These are phyloP conservation scores for Silene coronaria DNA, from an alignment of 179 eudicot genomes.

Conservation along the genomic window DNA sequence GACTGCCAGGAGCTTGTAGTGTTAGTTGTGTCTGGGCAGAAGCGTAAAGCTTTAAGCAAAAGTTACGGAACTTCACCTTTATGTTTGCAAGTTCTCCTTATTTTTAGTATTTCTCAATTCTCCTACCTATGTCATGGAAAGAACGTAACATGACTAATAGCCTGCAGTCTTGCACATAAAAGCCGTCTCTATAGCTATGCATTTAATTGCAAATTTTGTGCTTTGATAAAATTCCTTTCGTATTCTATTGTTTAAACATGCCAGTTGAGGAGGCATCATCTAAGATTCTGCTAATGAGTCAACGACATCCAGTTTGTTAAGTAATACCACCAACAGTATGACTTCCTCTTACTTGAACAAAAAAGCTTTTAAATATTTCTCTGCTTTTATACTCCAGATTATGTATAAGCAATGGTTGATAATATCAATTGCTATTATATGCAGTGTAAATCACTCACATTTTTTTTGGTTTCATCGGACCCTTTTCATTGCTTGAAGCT, in stretches of 20 bases:
- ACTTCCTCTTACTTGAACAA: background rate
- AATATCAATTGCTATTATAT: background rate
- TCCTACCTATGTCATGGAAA: background rate
- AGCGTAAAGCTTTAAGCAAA: background rate
- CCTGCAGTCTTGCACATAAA: background rate
- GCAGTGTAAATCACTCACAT: background rate
- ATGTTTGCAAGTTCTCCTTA: background rate
- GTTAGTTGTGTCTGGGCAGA: background rate
- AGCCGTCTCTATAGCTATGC: background rate
- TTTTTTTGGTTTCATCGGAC: background rate
- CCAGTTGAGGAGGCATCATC: too few species aligned
- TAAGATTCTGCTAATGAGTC: too few species aligned
- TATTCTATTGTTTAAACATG: too few species aligned
- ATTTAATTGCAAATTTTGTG: background rate
- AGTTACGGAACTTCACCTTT: background rate
- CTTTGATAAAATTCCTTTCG: background rate
- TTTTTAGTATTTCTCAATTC: background rate
- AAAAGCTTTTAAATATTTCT: background rate
- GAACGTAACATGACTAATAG: background rate
- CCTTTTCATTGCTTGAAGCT: background rate
- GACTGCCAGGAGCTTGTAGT: background rate
- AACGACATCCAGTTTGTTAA: too few species aligned
- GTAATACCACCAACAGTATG: too few species aligned
- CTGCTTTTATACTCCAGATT: background rate
- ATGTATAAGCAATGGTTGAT: background rate